Percentiles rank a stretch among this genome's conserved stretches.
These are phyloP conservation scores for Coprinellus aureogranulatus DNA, from an alignment of 768 basidiomycete genomes.

Conservation along the genomic window DNA sequence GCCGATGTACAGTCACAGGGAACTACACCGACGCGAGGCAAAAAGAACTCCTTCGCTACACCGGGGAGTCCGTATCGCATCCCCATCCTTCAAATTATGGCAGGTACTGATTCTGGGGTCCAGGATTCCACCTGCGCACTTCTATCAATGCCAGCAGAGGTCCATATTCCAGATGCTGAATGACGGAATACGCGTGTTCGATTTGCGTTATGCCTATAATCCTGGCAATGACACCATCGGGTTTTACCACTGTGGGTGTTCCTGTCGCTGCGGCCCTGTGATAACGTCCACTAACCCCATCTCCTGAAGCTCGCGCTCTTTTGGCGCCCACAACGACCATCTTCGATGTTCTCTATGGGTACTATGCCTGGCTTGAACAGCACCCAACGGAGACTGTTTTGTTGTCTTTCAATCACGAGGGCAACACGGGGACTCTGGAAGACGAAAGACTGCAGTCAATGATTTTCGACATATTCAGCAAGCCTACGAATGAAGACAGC, in stretches of 20 bases:
- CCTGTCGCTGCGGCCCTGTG: background rate
- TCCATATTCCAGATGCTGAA: slow-evolving; percentile 46
- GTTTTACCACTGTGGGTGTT: slow-evolving; percentile 42
- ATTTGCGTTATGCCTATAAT: slow-evolving; percentile 47
- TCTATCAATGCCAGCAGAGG: slow-evolving; percentile 44
- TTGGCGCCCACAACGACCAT: slow-evolving; percentile 44
- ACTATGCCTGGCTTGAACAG: slow-evolving; percentile 50
- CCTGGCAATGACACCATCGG: slow-evolving; percentile 51
- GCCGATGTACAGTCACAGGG: slow-evolving; percentile 25
- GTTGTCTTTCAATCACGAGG: slow-evolving; percentile 49
- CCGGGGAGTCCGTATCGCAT: slow-evolving; percentile 35
- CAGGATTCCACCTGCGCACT: slow-evolving; percentile 32
- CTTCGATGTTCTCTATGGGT: slow-evolving; percentile 50
- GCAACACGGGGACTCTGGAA: slow-evolving; percentile 42
- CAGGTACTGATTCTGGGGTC: background rate
- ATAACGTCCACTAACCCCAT: slow-evolving; percentile 16
- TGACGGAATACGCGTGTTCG: slow-evolving; percentile 50
- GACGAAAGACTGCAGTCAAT: slow-evolving; percentile 41
- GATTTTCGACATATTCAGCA: slow-evolving; percentile 35
- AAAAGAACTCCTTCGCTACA: slow-evolving; percentile 40
- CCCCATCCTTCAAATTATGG: background rate
- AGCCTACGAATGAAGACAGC: background rate
- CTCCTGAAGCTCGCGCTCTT: slow-evolving; percentile 29
- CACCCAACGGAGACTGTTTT: slow-evolving; percentile 53
- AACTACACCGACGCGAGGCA: slow-evolving; percentile 44